Evolutionary conservation across 345 rosid species (phyloP), one percentile per base, ranked within the genome.

Genomic region (Cardamine occulta): DNA sequence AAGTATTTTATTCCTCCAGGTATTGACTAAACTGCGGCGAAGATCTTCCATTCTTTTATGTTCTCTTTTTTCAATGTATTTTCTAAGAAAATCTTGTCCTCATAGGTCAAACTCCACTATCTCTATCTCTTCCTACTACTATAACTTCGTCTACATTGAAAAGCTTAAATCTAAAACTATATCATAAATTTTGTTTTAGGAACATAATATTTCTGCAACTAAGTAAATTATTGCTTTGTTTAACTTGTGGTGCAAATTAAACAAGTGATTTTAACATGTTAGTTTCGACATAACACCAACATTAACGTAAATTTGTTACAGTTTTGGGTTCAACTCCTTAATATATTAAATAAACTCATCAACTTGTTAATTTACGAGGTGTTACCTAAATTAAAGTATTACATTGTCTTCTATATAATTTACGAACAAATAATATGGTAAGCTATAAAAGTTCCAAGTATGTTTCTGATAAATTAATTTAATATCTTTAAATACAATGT

Each of bases 91-190:
- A 75, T 60, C 10, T 68, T 68, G 47, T 75, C 39, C 69, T 52
- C 52, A 75, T 68, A 68, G 54, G 79, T 75, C 74, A 75, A 75
- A 68, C 63, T 61, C 79, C 74, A 75, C 79, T 68, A 75, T 26
- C 68, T 68, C 79, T 18, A 0, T 52, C 63, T 39, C 63, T 62
- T 75, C 17, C 44, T 37, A 66, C 44, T 58, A 58, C 66, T 58
- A 58, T 58, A 28, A 57, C 35, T 29, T 26, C 32, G 17, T 54
- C 67, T 12, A 34, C 21, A 47, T 48, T 34, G 34, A n/a, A 31
- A 54, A 40, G 7, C 49, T 28, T 60, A 37, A 47, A 59, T 29
- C 68, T 48, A 8, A 49, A 56, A 15, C 61, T 17, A 58, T 37
- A 26, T 12, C 7, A 23, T 61, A 10, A 70, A 31, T 5, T 47